Conservation (phyloP, 1,139 yeast species). For the Suhomyces anneliseae region DNA sequence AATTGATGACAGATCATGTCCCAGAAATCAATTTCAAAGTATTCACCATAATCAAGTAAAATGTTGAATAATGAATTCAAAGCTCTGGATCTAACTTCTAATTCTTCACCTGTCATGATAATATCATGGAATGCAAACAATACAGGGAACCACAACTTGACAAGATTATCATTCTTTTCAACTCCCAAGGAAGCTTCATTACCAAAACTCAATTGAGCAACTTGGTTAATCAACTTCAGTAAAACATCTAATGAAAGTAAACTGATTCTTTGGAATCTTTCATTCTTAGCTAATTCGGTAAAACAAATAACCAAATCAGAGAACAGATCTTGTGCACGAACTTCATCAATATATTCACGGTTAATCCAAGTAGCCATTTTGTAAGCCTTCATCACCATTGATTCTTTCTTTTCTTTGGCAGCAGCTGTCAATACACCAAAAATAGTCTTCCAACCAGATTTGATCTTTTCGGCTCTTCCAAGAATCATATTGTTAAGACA, state of each 20-base stretch:
- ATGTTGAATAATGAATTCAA: slow-evolving; percentile 79
- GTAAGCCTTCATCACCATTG: slow-evolving; percentile 62
- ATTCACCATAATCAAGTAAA: slow-evolving; percentile 73
- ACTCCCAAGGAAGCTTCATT: slow-evolving; percentile 11
- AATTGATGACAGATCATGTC: slow-evolving; percentile 71
- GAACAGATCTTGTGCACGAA: slow-evolving; percentile 74
- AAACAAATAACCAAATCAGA: slow-evolving; percentile 73
- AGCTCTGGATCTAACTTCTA: slow-evolving; percentile 92
- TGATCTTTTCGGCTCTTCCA: slow-evolving; percentile 71
- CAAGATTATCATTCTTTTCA: slow-evolving; percentile 38
- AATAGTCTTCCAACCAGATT: slow-evolving; percentile 94
- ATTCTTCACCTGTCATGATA: slow-evolving; percentile 89
- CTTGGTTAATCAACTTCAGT: slow-evolving; percentile 58
- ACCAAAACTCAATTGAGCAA: slow-evolving; percentile 45
- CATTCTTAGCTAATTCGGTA: slow-evolving; percentile 81
- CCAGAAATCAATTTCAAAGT: slow-evolving; percentile 80
- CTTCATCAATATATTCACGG: slow-evolving; percentile 59
- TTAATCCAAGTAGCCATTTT: slow-evolving; percentile 64
- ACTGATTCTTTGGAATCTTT: slow-evolving; percentile 75
- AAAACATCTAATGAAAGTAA: slow-evolving; percentile 80
- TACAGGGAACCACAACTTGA: slow-evolving; percentile 76
- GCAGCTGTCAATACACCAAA: slow-evolving; percentile 73
- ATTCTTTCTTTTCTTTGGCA: slow-evolving; percentile 55
- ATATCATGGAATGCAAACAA: slow-evolving; percentile 81
- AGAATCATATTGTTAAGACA: slow-evolving; percentile 84